Evolutionary conservation across 2,329 filamentous ascomycete species (phyloP), one percentile per base, ranked within the genome.

Genomic region (Penicillium sp.): DNA sequence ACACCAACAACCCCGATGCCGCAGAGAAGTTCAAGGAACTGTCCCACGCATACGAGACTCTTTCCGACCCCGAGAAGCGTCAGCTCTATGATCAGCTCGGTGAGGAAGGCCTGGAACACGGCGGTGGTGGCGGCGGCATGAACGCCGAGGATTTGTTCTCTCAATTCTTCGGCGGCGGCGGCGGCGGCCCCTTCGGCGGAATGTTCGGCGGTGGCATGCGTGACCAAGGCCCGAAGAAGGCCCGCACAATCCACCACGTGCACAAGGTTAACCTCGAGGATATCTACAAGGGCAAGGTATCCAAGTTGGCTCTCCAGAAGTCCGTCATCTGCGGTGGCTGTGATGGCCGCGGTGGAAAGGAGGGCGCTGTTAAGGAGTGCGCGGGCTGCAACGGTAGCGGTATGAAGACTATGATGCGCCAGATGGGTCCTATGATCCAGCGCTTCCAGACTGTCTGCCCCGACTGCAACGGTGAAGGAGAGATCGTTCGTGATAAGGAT

Each of bases 341-440:
- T 76, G 89, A 94, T 58, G 94, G 94, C 62, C 87, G 92, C 59
- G 94, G 94, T 71, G 94, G 94, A 65, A 99, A 99, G 82, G 93
- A 97, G 65, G 94, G 94, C 63, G 91, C 94, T n/a, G 93, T 97
- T 64, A 93, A 92, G 81, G 90, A 89, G 70, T 99, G 94, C 78
- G 73, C 85, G 40, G 90, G 91, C 71, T 99, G 94, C 76, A 91
- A 96, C 70, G 94, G 94, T 65, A 86, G 89, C 63, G 94, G 94
- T 78, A 96, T 97, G 90, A 97, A 97, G 89, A 97, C 91, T 40
- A 97, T 99, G 93, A 97, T 99, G 94, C 90, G 95, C 74, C 94
- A 99, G 80, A 97, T 99, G 92, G 94, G 94, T 50, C 94, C 94
- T 59, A 99, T 99, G 94, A 97, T 99, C 68, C 95, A 99, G 81